A percentile compares a stretch with the other conserved stretches of the same genome.
phyloP scores from a whole-genome alignment of 805 yeast species.

The Pichia deserticola region DNA sequence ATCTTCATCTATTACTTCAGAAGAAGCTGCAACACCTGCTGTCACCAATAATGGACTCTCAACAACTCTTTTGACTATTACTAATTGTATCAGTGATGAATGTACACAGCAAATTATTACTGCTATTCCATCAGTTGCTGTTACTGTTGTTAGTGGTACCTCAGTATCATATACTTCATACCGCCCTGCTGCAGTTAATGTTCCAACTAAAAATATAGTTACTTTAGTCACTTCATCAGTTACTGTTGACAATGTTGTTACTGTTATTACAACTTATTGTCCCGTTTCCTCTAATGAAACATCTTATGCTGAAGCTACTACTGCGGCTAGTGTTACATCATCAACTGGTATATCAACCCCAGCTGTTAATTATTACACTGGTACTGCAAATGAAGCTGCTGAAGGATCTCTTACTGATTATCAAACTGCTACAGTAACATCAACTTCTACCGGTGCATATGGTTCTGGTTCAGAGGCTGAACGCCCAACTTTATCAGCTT shows the following conservation, averaged over 20 bases:
- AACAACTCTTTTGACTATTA: slow-evolving; percentile 18
- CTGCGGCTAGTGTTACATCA: slow-evolving; percentile 1
- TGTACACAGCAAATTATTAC: slow-evolving; percentile 11
- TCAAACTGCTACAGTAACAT: neutral
- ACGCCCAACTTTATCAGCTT: slow-evolving; percentile 11
- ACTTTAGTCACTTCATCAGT: neutral
- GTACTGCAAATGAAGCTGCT: neutral
- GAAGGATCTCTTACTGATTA: slow-evolving; percentile 4
- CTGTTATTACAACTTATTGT: slow-evolving; percentile 1
- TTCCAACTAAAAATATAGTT: neutral
- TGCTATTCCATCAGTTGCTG: slow-evolving; percentile 15
- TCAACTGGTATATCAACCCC: slow-evolving; percentile 2
- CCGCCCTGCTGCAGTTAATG: slow-evolving; percentile 13
- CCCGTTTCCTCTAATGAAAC: neutral
- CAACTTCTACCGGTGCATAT: neutral
- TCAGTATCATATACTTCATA: slow-evolving; percentile 17
- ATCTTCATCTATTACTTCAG: too few species aligned
- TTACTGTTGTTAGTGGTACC: slow-evolving; percentile 17
- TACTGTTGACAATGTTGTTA: neutral
- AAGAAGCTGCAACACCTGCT: too few species aligned
- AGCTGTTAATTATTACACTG: too few species aligned
- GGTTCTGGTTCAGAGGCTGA: neutral
- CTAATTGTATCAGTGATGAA: slow-evolving; percentile 1
- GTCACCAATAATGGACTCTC: neutral
- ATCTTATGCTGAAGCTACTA: neutral